Base-by-base conservation (phyloP, 2,329 filamentous ascomycete species). In the Pseudopyrenochaeta lycopersici region DNA sequence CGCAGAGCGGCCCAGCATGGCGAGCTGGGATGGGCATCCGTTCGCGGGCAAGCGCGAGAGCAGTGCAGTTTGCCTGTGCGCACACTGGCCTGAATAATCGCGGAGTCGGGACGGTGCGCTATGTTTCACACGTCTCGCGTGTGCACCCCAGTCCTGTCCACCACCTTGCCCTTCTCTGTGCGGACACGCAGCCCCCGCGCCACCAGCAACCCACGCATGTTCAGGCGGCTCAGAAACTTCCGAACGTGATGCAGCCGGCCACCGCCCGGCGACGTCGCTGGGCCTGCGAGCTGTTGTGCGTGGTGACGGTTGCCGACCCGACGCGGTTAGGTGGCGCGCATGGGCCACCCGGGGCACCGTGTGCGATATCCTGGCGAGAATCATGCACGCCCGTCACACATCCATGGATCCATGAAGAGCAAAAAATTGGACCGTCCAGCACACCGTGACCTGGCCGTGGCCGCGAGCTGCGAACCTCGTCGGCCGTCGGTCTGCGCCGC, bases 31-130 rank as follows among this genome's bases (percentile, higher is more conserved):
- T 62, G 59, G 30, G 45, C 43, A 30, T 52, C 54, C 59, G 57
- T 44, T 49, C 32, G 46, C 43, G 52, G 59, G 31, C 54, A 60
- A 67, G 62, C 57, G 54, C 46, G 49, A 17, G 52, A 51, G 50
- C 53, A 58, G 38, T 30, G 50, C 52, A 36, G 49, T 46, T 41
- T 40, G 54, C 33, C 54, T 40, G 46, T 46, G 53, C 55, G 44
- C 46, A 43, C 39, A 50, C 23, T 57, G 60, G 63, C 50, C 58
- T 60, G 23, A 63, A 56, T 33, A 55, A 32, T 56, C 68, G 70
- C 68, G 68, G 68, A 71, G 60, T 56, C 70, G 70, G 70, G 66
- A 72, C 58, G 65, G 56, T 52, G 67, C 68, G 68, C 70, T 65
- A 70, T 68, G 68, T 71, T 73, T 73, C 69, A 71, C 59, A 59